phyloP scores from a whole-genome alignment of 2,329 filamentous ascomycete genomes.

The Calonectria pauciramosa region DNA sequence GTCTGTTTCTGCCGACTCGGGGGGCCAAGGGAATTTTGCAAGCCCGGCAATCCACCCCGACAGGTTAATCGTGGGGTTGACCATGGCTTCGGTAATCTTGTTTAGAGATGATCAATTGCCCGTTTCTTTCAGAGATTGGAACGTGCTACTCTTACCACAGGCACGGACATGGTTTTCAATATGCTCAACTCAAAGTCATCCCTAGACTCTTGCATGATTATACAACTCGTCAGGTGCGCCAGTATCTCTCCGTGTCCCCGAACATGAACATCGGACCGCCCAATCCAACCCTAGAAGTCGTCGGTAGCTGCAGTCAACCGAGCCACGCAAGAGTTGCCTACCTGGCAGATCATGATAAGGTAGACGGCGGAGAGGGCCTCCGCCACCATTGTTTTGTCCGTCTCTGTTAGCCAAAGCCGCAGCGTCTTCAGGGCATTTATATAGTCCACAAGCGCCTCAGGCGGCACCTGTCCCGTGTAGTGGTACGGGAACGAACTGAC shows the following conservation, averaged over 20 bases:
- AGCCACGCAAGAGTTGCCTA: neutral
- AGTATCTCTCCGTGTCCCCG: neutral
- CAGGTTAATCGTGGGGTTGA: neutral
- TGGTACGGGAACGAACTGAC: neutral
- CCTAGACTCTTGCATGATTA: neutral
- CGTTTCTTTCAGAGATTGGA: neutral
- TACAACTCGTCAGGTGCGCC: neutral
- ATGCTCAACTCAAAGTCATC: neutral
- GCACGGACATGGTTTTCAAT: conserved; percentile 1
- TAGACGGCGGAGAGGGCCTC: neutral
- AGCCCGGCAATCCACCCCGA: neutral
- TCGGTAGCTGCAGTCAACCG: neutral
- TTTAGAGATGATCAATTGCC: neutral
- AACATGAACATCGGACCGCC: neutral
- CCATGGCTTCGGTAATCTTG: neutral
- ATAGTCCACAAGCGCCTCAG: neutral
- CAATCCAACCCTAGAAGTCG: neutral
- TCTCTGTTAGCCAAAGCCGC: neutral
- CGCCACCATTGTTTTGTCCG: neutral
- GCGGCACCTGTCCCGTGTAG: neutral
- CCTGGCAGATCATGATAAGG: conserved; percentile 1
- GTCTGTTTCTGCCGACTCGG: neutral
- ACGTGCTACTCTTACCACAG: neutral
- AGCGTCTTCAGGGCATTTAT: neutral
- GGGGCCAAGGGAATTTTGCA: neutral